Base-by-base conservation (phyloP, 2,329 filamentous ascomycete species). In the Xylaria sp. region DNA sequence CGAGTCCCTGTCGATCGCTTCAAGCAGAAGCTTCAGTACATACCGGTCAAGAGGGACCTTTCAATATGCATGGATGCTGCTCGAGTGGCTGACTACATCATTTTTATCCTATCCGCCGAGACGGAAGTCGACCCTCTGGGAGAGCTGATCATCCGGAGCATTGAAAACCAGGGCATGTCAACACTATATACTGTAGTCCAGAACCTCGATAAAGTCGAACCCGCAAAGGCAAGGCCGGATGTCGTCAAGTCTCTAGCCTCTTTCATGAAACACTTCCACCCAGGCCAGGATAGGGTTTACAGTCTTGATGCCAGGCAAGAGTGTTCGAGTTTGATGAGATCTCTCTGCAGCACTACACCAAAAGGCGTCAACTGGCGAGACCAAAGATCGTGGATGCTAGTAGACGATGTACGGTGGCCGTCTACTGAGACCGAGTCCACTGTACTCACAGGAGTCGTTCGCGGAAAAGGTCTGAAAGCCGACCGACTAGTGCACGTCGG, bases 301-400 rank as follows among this genome's bases (percentile, higher is more conserved):
- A 96, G 90, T 73, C 85, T 98, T 64, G 94, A 97, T 77, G 95
- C 88, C 70, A 88, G 93, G 77, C 94, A 97, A 78, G 96, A 99
- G 79, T 95, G 93, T 78, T 89, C 93, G 60, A 98, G 98, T 78
- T 84, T 97, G 45, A 92, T 98, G 80, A 89, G 97, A 61, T 95
- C 94, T 32, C 83, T 99, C 17, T 99, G 96, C 84, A 97, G 90
- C 71, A 93, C 92, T 42, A 94, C 92, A 51, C 95, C 96, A 11
- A 98, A 97, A 82, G 96, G 96, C 0, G 88, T 99, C n/a, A 85
- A 91, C 71, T 99, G 96, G 96, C 89, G 96, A 74, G 96, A 99
- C 61, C 93, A 97, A 72, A 88, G 96, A 73, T 97, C 94, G 75
- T 99, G 96, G 93, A 93, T 99, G 91, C 83, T 97, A 65, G 89